Evolutionary conservation across 164 flowering plant genomes (phyloP).

Genomic region (Annona cherimola): DNA sequence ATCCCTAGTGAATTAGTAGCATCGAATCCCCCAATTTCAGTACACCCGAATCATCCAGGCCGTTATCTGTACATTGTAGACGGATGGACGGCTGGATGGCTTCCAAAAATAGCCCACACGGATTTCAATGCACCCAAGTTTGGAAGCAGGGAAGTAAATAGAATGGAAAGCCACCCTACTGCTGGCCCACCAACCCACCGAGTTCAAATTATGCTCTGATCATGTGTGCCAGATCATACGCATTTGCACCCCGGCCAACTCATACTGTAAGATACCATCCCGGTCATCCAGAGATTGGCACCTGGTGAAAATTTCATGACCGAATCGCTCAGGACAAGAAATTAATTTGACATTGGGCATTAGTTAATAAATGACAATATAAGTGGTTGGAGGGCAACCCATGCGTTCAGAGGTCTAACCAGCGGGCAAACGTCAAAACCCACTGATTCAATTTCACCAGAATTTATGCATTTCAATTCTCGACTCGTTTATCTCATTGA

Average conservation of each 20-base stretch:
- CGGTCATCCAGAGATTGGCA: not conserved
- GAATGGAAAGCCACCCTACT: not conserved
- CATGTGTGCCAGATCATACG: not conserved
- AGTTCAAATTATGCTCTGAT: not conserved
- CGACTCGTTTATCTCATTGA: too few species aligned
- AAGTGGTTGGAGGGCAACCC: too few species aligned
- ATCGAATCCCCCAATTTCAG: not conserved
- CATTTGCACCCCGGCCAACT: not conserved
- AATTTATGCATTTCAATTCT: too few species aligned
- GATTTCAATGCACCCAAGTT: not conserved
- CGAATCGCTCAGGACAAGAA: not conserved
- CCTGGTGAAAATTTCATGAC: not conserved
- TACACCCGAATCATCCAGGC: too few species aligned
- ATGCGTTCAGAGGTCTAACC: too few species aligned
- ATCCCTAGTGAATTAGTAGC: not conserved
- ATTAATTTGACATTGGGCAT: too few species aligned
- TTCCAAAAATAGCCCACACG: not conserved
- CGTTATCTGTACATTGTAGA: not conserved
- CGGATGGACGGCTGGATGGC: not conserved
- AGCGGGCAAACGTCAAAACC: too few species aligned
- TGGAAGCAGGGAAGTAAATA: not conserved
- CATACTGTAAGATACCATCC: not conserved
- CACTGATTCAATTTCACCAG: too few species aligned
- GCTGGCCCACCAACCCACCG: not conserved
- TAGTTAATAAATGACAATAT: too few species aligned